Evolutionary conservation across 2,329 filamentous ascomycete genomes (phyloP).

Genomic region (Curvularia sp.): DNA sequence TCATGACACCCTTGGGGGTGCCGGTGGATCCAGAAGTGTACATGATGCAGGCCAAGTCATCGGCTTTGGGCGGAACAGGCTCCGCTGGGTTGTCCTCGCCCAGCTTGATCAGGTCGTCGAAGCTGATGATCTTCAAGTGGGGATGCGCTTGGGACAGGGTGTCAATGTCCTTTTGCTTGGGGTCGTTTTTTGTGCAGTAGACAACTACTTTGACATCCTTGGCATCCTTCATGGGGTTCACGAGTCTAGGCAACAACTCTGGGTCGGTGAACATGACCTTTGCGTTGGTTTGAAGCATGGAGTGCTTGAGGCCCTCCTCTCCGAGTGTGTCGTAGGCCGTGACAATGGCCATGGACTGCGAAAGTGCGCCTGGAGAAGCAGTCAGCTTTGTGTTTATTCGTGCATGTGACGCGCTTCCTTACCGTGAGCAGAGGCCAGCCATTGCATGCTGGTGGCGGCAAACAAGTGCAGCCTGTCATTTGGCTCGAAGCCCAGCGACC

Average conservation of each 20-base stretch:
- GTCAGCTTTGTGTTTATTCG: conserved; percentile 18
- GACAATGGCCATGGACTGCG: conserved; percentile 89
- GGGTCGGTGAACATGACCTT: conserved; percentile 88
- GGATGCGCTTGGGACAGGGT: conserved; percentile 61
- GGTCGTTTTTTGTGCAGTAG: conserved; percentile 63
- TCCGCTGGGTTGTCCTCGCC: conserved; percentile 72
- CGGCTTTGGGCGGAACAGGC: conserved; percentile 72
- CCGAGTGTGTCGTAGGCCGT: conserved; percentile 95
- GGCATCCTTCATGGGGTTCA: conserved; percentile 62
- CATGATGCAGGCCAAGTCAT: conserved; percentile 82
- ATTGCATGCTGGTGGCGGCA: conserved; percentile 79
- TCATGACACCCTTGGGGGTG: conserved; percentile 83
- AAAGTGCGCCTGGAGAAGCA: conserved; percentile 62
- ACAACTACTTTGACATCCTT: conserved; percentile 64
- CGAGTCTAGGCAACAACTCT: conserved; percentile 66
- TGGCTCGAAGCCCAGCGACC: conserved; percentile 73
- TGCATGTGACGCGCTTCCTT: conserved; percentile 25
- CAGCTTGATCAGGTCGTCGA: conserved; percentile 62
- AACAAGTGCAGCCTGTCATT: conserved; percentile 79
- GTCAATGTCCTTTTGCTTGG: conserved; percentile 61
- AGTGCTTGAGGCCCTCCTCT: conserved; percentile 82
- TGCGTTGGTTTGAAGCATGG: conserved; percentile 79
- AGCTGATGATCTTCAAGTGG: conserved; percentile 61
- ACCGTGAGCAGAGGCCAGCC: conserved; percentile 83
- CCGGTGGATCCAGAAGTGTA: conserved; percentile 90